phyloP scores from a whole-genome alignment of 306 rosid species.

The Malus sylvestris region DNA sequence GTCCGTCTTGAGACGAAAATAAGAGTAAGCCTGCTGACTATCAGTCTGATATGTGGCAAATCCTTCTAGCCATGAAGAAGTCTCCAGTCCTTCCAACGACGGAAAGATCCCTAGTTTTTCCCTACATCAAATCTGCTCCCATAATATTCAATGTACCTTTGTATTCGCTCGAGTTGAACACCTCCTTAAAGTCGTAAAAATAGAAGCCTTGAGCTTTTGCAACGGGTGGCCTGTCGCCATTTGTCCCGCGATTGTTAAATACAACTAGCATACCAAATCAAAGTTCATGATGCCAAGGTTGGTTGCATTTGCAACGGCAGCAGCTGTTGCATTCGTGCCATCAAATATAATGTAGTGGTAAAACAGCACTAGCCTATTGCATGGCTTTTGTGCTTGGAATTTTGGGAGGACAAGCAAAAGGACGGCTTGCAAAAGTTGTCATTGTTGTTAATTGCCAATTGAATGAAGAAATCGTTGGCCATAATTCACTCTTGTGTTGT shows the following conservation, averaged over 20 bases:
- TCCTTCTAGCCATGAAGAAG: constrained; percentile 41
- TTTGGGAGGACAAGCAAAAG: not conserved
- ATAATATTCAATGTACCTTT: constrained; percentile 36
- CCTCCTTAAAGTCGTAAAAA: constrained; percentile 37
- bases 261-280: constrained; percentile 37
- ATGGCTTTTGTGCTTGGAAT: constrained; percentile 19
- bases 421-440: not conserved
- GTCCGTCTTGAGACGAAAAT: constrained; percentile 46
- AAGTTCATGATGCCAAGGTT: not conserved
- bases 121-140: constrained; percentile 42
- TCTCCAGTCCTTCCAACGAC: constrained; percentile 51
- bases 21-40: constrained; percentile 1
- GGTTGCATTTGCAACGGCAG: constrained; percentile 10
- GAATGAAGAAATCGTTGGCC: no score
- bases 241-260: constrained; percentile 29
- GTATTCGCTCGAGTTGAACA: constrained; percentile 39
- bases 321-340: constrained; percentile 38
- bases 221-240: constrained; percentile 13
- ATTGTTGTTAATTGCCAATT: not conserved
- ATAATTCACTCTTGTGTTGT: no score
- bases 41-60: constrained; percentile 36
- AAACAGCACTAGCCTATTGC: constrained; percentile 30
- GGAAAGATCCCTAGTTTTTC: constrained; percentile 38
- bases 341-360: constrained; percentile 34
- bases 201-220: constrained; percentile 45